A percentile compares a stretch with the other conserved stretches of the same genome.
Conservation (phyloP, 1,139 yeast species). For the Saccharomyces hybrid region DNA sequence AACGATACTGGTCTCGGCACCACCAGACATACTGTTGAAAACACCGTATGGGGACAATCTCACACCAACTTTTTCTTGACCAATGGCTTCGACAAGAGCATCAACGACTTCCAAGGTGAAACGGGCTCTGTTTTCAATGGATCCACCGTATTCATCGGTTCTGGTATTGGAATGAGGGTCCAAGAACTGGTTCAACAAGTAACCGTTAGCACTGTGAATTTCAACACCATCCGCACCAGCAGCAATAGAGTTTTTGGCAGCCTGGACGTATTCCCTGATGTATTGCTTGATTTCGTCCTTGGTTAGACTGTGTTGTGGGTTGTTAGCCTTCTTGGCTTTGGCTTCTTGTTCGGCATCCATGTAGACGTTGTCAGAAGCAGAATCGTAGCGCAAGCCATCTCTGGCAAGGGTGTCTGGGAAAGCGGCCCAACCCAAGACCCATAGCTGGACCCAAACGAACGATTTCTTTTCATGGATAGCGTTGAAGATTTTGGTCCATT, state of each 20-base stretch:
- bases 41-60: conserved; percentile 52
- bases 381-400: conserved; percentile 32
- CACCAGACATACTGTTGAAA: conserved; percentile 34
- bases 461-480: conserved; percentile 49
- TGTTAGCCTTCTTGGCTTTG: conserved; percentile 29
- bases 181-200: conserved; percentile 54
- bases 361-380: conserved; percentile 32
- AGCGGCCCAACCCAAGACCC: conserved; percentile 54
- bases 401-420: conserved; percentile 37
- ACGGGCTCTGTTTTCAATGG: conserved; percentile 57
- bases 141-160: conserved; percentile 62
- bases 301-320: conserved; percentile 33
- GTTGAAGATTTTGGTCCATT: conserved; percentile 45
- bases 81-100: conserved; percentile 43
- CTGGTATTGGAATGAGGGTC: conserved; percentile 45
- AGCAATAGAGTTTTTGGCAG: conserved; percentile 33
- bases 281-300: conserved; percentile 34
- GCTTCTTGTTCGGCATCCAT: conserved; percentile 31
- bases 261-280: conserved; percentile 31
- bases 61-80: conserved; percentile 46
- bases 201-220: conserved; percentile 64
- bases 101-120: conserved; percentile 51
- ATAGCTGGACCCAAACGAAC: conserved; percentile 46
- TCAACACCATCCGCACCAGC: conserved; percentile 70
- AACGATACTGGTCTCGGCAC: conserved; percentile 25